Conservation (phyloP, 345 rosid genomes). For the Angophora floribunda region DNA sequence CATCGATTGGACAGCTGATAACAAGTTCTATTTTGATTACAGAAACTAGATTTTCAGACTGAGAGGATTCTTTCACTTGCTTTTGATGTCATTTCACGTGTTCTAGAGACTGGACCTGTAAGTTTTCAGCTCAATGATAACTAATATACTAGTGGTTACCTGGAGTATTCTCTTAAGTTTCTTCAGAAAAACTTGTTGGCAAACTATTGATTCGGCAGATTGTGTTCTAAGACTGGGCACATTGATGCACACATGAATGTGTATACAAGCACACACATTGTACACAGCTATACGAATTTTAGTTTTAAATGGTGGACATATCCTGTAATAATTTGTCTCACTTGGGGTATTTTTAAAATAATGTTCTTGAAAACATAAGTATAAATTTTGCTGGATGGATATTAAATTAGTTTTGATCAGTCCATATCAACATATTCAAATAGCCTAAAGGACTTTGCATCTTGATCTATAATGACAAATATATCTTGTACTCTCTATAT, state of each 20-base stretch:
- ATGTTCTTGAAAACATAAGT: background rate
- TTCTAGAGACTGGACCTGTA: constrained; percentile 87
- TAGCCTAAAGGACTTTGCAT: background rate
- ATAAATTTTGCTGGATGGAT: background rate
- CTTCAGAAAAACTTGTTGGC: background rate
- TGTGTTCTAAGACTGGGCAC: background rate
- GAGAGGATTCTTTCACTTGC: constrained; percentile 74
- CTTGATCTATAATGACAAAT: background rate
- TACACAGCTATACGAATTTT: background rate
- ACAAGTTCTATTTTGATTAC: constrained; percentile 7
- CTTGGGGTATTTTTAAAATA: background rate
- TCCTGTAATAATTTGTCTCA: background rate
- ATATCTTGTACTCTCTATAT: background rate
- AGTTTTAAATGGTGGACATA: background rate
- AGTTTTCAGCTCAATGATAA: constrained; percentile 5
- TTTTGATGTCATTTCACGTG: constrained; percentile 64
- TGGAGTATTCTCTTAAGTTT: background rate
- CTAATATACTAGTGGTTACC: background rate
- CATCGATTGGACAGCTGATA: background rate
- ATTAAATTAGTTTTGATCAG: background rate
- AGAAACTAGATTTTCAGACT: constrained; percentile 57
- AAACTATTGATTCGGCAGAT: background rate
- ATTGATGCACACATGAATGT: background rate
- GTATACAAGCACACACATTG: background rate
- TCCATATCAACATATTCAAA: background rate